Conservation (phyloP, 148 eudicot species). For the Camellia japonica region DNA sequence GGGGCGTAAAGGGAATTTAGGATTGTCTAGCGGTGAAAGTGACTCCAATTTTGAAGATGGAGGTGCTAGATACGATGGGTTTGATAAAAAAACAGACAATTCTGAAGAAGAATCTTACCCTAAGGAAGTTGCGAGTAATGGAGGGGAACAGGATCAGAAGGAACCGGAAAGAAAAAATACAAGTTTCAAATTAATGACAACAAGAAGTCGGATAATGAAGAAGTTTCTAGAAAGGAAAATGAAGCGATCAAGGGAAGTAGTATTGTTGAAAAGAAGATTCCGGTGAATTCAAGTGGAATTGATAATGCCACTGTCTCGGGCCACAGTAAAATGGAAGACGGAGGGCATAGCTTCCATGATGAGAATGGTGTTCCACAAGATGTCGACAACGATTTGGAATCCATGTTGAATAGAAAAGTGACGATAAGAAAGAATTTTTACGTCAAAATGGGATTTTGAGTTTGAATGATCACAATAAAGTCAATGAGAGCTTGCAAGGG, state of each 20-base stretch:
- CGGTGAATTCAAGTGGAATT: neutral
- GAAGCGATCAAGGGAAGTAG: neutral
- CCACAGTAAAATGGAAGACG: constrained; percentile 5
- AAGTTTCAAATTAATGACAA: neutral
- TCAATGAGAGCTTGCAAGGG: neutral
- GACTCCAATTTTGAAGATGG: neutral
- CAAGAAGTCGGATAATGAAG: neutral
- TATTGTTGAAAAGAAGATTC: neutral
- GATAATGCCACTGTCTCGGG: neutral
- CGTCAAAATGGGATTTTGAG: neutral
- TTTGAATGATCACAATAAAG: neutral
- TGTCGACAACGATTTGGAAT: neutral
- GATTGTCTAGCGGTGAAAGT: neutral
- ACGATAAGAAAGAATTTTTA: neutral
- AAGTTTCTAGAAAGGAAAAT: neutral
- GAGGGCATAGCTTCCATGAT: constrained; percentile 9
- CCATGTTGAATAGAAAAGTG: too few species aligned
- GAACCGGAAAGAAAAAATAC: neutral
- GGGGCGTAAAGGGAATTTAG: constrained; percentile 14
- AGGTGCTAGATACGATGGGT: neutral
- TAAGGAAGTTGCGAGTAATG: neutral
- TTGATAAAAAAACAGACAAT: neutral
- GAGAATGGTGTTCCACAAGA: constrained; percentile 22
- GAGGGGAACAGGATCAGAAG: neutral
- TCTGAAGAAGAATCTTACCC: neutral